These are phyloP conservation scores for Pyrenophora graminea DNA, from an alignment of 2,329 filamentous ascomycete species.

Conservation along the genomic window DNA sequence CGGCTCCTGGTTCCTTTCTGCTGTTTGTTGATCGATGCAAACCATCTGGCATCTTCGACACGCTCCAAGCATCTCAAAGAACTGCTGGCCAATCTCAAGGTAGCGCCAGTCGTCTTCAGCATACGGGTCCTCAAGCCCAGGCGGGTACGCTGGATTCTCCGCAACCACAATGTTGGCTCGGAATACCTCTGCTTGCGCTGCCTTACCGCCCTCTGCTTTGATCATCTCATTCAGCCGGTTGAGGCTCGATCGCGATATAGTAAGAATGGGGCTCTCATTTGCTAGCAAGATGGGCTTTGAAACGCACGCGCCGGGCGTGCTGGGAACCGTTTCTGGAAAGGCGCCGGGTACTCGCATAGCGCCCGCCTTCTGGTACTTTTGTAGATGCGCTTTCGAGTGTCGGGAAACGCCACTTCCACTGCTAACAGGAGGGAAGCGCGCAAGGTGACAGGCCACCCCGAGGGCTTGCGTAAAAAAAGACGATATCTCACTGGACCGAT, in stretches of 20 bases:
- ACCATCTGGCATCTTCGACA: conserved; percentile 96
- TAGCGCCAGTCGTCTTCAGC: conserved; percentile 78
- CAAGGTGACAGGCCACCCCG: conserved; percentile 79
- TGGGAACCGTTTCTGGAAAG: conserved; percentile 55
- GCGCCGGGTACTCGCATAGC: conserved; percentile 55
- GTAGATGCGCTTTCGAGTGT: conserved; percentile 72
- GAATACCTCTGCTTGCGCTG: conserved; percentile 75
- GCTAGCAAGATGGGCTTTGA: conserved; percentile 72
- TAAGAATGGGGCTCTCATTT: conserved; percentile 92
- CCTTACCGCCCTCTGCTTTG: conserved; percentile 61
- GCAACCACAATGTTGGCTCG: conserved; percentile 84
- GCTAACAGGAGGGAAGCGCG: conserved; percentile 74
- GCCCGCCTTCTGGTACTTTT: conserved; percentile 50
- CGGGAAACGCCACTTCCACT: conserved; percentile 59
- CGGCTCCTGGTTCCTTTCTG: conserved; percentile 77
- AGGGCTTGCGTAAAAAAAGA: conserved; percentile 77
- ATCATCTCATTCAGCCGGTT: conserved; percentile 77
- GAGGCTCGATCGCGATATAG: conserved; percentile 79
- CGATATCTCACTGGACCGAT: conserved; percentile 68
- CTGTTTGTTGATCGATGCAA: conserved; percentile 85
- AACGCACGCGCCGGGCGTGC: conserved; percentile 55
- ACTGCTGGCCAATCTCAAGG: conserved; percentile 67
- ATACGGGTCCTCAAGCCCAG: conserved; percentile 65
- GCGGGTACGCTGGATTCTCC: conserved; percentile 47
- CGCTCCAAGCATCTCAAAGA: conserved; percentile 75